A percentile compares a stretch with the other conserved stretches of the same genome.
These are phyloP conservation scores for Pseudocercospora crystallina DNA, from an alignment of 2,329 filamentous ascomycete genomes.

Conservation along the genomic window DNA sequence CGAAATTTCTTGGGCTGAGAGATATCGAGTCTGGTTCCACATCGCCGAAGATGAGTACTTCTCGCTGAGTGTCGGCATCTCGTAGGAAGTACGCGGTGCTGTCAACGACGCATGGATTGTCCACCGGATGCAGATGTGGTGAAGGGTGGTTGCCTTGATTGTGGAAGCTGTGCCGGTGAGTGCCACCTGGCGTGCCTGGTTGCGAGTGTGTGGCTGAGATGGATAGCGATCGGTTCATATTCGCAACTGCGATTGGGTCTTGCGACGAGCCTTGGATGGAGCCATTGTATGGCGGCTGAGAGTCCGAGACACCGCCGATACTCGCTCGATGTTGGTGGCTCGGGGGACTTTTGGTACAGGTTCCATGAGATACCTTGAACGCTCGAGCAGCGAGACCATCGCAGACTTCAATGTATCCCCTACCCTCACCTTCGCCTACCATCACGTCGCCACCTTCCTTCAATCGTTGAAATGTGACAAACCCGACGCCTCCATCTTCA, in stretches of 20 bases:
- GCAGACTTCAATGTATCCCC: constrained; percentile 83
- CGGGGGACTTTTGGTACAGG: constrained; percentile 68
- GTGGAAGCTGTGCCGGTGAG: constrained; percentile 29
- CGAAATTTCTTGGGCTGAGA: constrained; percentile 73
- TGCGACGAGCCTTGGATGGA: constrained; percentile 24
- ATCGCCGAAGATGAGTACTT: constrained; percentile 92
- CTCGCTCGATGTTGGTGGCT: constrained; percentile 44
- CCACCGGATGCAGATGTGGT: constrained; percentile 24
- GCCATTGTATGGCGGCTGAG: constrained; percentile 30
- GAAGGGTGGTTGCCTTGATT: constrained; percentile 24
- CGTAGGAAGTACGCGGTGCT: constrained; percentile 94
- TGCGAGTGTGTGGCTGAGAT: constrained; percentile 29
- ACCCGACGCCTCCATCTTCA: constrained; percentile 88
- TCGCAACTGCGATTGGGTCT: constrained; percentile 13
- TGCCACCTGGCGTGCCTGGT: constrained; percentile 31
- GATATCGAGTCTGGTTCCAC: constrained; percentile 90
- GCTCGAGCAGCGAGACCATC: constrained; percentile 87
- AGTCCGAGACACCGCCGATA: constrained; percentile 40
- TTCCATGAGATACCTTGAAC: constrained; percentile 84
- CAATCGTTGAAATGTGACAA: constrained; percentile 86
- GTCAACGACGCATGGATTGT: constrained; percentile 67
- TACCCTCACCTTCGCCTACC: constrained; percentile 74
- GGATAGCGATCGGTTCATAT: constrained; percentile 27
- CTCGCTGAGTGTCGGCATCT: constrained; percentile 56
- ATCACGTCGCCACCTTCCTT: constrained; percentile 85